Percentiles rank a stretch among this genome's conserved stretches.
phyloP scores from a whole-genome alignment of 2,329 filamentous ascomycete species.

The Hypoxylon sp. region DNA sequence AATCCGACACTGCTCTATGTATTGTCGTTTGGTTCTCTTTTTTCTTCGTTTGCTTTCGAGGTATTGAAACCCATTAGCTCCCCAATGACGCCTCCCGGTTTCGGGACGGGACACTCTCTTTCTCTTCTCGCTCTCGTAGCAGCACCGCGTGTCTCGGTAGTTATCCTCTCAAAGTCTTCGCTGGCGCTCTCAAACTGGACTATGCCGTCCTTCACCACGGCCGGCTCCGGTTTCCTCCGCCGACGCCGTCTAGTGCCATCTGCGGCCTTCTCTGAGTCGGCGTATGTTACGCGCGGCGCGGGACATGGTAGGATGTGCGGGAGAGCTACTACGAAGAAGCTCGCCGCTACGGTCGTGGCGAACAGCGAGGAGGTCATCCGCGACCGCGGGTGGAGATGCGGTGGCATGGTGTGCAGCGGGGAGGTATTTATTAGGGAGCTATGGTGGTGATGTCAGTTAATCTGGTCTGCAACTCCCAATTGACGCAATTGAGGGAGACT shows the following conservation, averaged over 20 bases:
- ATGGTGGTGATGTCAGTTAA: constrained; percentile 19
- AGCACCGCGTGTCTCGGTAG: constrained; percentile 12
- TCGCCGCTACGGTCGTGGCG: constrained; percentile 89
- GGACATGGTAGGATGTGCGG: constrained; percentile 95
- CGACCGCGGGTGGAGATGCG: constrained; percentile 93
- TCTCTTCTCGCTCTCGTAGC: constrained; percentile 58
- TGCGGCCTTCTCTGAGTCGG: constrained; percentile 72
- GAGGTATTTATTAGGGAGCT: constrained; percentile 12
- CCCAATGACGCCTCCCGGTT: constrained; percentile 84
- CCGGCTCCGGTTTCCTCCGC: constrained; percentile 50
- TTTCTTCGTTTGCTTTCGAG: constrained; percentile 25
- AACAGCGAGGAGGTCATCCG: constrained; percentile 95
- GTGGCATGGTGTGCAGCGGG: constrained; percentile 73
- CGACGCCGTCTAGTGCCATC: constrained; percentile 43
- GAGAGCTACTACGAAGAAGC: constrained; percentile 91
- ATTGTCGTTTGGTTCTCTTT: constrained; percentile 13
- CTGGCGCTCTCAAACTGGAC: constrained; percentile 44
- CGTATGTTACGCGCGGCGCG: constrained; percentile 80
- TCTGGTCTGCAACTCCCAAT: constrained; percentile 12
- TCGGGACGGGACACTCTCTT: constrained; percentile 92
- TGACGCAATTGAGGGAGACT: constrained; percentile 11
- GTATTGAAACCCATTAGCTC: constrained; percentile 80
- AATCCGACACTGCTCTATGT: constrained; percentile 22
- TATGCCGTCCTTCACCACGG: constrained; percentile 60
- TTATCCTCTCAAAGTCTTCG: constrained; percentile 55